phyloP scores from a whole-genome alignment of 305 asterid genomes.

The Petunia hybrid region DNA sequence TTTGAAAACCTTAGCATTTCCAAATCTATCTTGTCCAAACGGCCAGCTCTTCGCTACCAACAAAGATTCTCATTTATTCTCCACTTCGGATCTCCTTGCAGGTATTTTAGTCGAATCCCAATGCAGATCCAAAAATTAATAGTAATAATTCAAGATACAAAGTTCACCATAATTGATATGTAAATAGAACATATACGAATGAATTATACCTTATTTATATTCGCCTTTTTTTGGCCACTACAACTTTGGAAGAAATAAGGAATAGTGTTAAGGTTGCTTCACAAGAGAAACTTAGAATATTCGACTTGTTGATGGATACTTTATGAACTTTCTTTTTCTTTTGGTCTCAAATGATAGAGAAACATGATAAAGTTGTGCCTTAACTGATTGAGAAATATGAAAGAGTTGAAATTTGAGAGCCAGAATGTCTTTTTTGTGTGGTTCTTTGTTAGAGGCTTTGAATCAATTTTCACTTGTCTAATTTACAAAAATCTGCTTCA shows the following conservation, averaged over 20 bases:
- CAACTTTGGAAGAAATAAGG: slow-evolving; percentile 11
- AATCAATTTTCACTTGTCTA: neutral
- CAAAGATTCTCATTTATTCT: too few relatives aligned
- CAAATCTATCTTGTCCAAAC: too few relatives aligned
- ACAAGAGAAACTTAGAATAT: slow-evolving; percentile 24
- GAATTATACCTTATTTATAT: too few relatives aligned
- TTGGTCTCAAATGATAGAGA: neutral
- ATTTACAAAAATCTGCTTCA: neutral
- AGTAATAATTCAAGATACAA: too few relatives aligned
- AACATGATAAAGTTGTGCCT: slow-evolving; percentile 15
- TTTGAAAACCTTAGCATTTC: too few relatives aligned
- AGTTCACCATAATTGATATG: too few relatives aligned
- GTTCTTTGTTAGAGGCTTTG: neutral
- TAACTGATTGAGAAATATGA: slow-evolving; percentile 3
- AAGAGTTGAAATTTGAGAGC: slow-evolving; percentile 3
- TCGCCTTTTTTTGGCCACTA: neutral
- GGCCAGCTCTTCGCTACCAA: too few relatives aligned
- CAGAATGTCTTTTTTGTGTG: slow-evolving; percentile 22
- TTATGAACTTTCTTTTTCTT: neutral
- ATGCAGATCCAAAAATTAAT: too few relatives aligned
- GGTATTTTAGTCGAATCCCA: too few relatives aligned
- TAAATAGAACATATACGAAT: too few relatives aligned
- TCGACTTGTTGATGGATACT: slow-evolving; percentile 1
- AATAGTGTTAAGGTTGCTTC: slow-evolving; percentile 24
- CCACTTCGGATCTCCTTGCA: too few relatives aligned